These are phyloP conservation scores for Juncus inflexus DNA, from an alignment of 176 grass and related monocot genomes.

Conservation along the genomic window DNA sequence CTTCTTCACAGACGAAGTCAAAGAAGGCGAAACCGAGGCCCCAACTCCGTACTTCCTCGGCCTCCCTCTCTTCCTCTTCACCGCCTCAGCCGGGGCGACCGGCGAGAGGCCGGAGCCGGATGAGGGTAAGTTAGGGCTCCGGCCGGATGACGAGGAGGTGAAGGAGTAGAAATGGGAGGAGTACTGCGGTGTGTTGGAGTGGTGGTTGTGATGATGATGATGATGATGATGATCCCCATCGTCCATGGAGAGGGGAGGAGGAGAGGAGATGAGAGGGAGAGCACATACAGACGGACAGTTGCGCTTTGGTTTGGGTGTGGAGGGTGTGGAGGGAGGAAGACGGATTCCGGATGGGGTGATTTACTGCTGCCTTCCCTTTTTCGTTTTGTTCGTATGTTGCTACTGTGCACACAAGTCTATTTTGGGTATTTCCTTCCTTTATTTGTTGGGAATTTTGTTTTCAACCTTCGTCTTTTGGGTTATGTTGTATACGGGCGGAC, in stretches of 20 bases:
- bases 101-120: constrained; percentile 19
- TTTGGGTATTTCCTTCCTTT: no score
- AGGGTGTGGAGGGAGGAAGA: constrained; percentile 32
- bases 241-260: constrained; percentile 17
- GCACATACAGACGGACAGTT: constrained; percentile 11
- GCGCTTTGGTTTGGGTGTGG: constrained; percentile 25
- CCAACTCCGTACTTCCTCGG: constrained; percentile 28
- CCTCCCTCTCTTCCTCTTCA: constrained; percentile 30
- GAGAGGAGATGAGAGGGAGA: not conserved
- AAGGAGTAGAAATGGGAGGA: constrained; percentile 13
- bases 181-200: constrained; percentile 4
- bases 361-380: constrained; percentile 16
- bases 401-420: not conserved
- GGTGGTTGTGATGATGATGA: not conserved
- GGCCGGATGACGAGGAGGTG: constrained; percentile 13
- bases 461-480: no score
- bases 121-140: not conserved
- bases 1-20: constrained; percentile 26
- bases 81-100: not conserved
- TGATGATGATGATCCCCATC: constrained; percentile 17
- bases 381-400: not conserved
- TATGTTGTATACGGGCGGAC: no score
- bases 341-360: constrained; percentile 28
- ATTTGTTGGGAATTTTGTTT: no score
- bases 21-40: not conserved